These are phyloP conservation scores for Fusarium goolgardi DNA, from an alignment of 2,329 filamentous ascomycete species.

Conservation along the genomic window DNA sequence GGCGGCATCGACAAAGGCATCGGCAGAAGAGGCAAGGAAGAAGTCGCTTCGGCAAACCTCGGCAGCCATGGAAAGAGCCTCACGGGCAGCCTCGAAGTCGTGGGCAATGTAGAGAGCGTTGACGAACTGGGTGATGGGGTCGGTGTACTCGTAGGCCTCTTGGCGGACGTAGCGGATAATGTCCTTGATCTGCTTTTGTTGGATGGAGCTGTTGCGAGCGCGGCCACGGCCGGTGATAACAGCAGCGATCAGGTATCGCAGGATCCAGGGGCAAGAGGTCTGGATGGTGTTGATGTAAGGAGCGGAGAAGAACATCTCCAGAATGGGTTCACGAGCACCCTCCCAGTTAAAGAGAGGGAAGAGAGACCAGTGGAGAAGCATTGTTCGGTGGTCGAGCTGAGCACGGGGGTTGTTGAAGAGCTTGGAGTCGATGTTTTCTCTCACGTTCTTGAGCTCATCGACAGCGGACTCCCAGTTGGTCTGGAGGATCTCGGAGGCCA, in stretches of 20 bases:
- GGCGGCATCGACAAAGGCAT: conserved; percentile 92
- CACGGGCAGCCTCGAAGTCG: conserved; percentile 91
- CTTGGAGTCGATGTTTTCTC: conserved; percentile 91
- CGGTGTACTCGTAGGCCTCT: conserved; percentile 96
- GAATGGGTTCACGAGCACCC: conserved; percentile 85
- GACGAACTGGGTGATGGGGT: conserved; percentile 96
- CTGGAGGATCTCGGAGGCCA: conserved; percentile 94
- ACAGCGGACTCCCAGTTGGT: conserved; percentile 95
- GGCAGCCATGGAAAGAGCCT: conserved; percentile 89
- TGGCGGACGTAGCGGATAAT: conserved; percentile 94
- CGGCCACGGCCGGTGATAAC: conserved; percentile 93
- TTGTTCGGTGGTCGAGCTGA: conserved; percentile 95
- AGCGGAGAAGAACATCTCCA: conserved; percentile 96
- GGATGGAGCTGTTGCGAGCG: conserved; percentile 81
- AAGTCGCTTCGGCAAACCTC: conserved; percentile 93
- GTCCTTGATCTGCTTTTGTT: conserved; percentile 99
- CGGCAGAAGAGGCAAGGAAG: conserved; percentile 87
- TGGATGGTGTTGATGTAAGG: conserved; percentile 99
- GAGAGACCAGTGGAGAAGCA: conserved; percentile 97
- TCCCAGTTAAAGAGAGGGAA: conserved; percentile 99
- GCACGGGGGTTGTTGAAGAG: conserved; percentile 96
- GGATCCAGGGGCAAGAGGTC: conserved; percentile 95
- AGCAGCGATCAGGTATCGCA: conserved; percentile 92
- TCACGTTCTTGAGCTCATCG: conserved; percentile 90
- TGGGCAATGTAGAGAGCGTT: conserved; percentile 91